Percentiles rank a stretch among this genome's conserved stretches.
Evolutionary conservation across 1,139 yeast species (phyloP).

Genomic region (Kodamaea sp.): DNA sequence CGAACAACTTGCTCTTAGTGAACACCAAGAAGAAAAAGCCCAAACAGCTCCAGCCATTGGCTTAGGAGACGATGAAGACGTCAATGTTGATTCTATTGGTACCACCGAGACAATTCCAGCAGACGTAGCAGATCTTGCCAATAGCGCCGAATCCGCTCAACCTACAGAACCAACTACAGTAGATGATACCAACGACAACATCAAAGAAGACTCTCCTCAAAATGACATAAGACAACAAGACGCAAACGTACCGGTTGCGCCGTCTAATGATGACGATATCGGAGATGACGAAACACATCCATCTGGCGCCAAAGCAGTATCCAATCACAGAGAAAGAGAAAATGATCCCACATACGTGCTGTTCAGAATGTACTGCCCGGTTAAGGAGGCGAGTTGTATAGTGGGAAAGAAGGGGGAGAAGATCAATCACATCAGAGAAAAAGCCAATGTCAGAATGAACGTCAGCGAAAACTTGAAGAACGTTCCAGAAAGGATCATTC

Average conservation of each 20-base stretch:
- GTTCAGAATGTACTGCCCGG: slow-evolving; percentile 72
- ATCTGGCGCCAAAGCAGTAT: slow-evolving; percentile 20
- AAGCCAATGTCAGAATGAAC: slow-evolving; percentile 66
- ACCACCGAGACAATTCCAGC: slow-evolving; percentile 9
- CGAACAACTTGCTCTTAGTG: slow-evolving; percentile 38
- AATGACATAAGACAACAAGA: not conserved
- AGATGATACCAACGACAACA: slow-evolving; percentile 1
- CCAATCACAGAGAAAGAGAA: slow-evolving; percentile 38
- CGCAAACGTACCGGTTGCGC: not conserved
- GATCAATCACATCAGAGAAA: slow-evolving; percentile 64
- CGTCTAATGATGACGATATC: slow-evolving; percentile 2
- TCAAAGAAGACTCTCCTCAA: not conserved
- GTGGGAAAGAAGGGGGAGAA: slow-evolving; percentile 81
- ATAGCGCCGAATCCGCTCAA: not conserved
- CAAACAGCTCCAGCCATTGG: slow-evolving; percentile 43
- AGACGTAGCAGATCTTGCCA: slow-evolving; percentile 1
- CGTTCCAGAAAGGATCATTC: slow-evolving; percentile 74
- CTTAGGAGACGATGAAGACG: slow-evolving; percentile 15
- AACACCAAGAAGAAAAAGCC: slow-evolving; percentile 40
- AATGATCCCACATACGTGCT: slow-evolving; percentile 62
- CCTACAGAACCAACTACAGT: slow-evolving; percentile 4
- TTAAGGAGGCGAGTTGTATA: slow-evolving; percentile 73
- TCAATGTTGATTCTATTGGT: slow-evolving; percentile 3
- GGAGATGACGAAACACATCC: slow-evolving; percentile 7
- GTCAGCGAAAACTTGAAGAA: slow-evolving; percentile 79